Base-by-base conservation (phyloP, 495 filamentous ascomycete species). In the Neurospora terricola region DNA sequence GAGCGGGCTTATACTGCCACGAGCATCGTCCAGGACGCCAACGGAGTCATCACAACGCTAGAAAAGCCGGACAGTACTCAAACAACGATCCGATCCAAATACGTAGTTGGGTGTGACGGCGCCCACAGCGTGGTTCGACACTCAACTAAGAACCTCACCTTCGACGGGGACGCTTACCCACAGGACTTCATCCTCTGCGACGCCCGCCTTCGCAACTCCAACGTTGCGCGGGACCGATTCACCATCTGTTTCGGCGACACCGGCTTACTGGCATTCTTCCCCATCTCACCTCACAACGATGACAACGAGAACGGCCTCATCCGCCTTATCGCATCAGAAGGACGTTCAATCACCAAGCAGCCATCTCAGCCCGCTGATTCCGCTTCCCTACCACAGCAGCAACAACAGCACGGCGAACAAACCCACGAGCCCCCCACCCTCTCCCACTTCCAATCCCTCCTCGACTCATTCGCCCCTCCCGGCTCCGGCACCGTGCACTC, bases 131-230 rank as follows among this genome's bases (percentile, higher is more conserved):
- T 77, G 18, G 83, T 86, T 7, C 80, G 84, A 0, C 80, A 80
- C 34, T 74, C 81, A 5, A 78, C 84, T 18, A 70, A 72, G 0
- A 77, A 80, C 14, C 76, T 86, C n/a, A 71, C 76, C 27, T 87
- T 85, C 69, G 80, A 84, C 37, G 85, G 85, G 4, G 78, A 78
- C 0, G 72, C 78, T 1, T 84, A 83, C 71, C 79, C 81, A 37
- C 80, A 84, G 36, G 80, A 80, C 40, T 87, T 85, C 75, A 77
- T 86, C 30, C 82, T 86, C 43, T 81, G 83, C 75, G 85, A 87
- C 70, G 81, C 80, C 6, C 77, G 76, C 40, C 69, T 87, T 16
- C 38, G 69, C 8, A 78, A 80, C 38, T 78, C 78, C 42, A 72
- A 78, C 38, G n/a, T 83, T 48, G 14, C 80, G 48, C 62, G 73